Evolutionary conservation across 805 yeast species (phyloP).

Genomic region (Wickerhamiella alocasiicola): DNA sequence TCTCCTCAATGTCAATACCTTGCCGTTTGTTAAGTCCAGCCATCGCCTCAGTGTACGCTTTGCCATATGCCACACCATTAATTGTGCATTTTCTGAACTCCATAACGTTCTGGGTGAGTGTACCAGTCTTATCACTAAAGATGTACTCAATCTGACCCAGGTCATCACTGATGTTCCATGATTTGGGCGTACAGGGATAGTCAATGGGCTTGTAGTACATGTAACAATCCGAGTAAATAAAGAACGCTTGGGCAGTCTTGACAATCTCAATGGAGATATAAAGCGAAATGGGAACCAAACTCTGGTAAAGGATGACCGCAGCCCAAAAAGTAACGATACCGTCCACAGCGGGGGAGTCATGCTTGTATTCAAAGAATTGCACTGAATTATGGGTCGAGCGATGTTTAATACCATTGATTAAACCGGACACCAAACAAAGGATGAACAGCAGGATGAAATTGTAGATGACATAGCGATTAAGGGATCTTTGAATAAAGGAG

Average conservation of each 20-base stretch:
- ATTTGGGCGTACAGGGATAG: slow-evolving; percentile 66
- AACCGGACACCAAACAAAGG: slow-evolving; percentile 55
- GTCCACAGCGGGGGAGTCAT: slow-evolving; percentile 47
- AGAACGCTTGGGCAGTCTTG: slow-evolving; percentile 63
- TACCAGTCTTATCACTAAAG: slow-evolving; percentile 76
- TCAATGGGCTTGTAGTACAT: slow-evolving; percentile 61
- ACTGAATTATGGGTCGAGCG: slow-evolving; percentile 35
- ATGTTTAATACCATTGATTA: slow-evolving; percentile 57
- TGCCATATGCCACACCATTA: slow-evolving; percentile 54
- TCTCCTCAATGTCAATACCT: slow-evolving; percentile 49
- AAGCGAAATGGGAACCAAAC: slow-evolving; percentile 68
- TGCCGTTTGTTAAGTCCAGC: slow-evolving; percentile 57
- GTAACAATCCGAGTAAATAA: slow-evolving; percentile 54
- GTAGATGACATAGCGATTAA: slow-evolving; percentile 52
- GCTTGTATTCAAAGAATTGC: slow-evolving; percentile 46
- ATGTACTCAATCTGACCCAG: slow-evolving; percentile 73
- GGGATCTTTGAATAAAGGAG: slow-evolving; percentile 50
- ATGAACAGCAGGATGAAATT: slow-evolving; percentile 51
- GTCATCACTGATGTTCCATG: slow-evolving; percentile 77
- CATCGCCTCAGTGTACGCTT: slow-evolving; percentile 67
- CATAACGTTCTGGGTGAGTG: slow-evolving; percentile 73
- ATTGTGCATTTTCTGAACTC: slow-evolving; percentile 68
- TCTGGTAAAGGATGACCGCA: slow-evolving; percentile 58
- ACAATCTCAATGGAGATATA: slow-evolving; percentile 70
- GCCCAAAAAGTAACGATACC: slow-evolving; percentile 63